Conservation (phyloP, 352 stramenopile species). For the Globisporangium camurandrum region DNA sequence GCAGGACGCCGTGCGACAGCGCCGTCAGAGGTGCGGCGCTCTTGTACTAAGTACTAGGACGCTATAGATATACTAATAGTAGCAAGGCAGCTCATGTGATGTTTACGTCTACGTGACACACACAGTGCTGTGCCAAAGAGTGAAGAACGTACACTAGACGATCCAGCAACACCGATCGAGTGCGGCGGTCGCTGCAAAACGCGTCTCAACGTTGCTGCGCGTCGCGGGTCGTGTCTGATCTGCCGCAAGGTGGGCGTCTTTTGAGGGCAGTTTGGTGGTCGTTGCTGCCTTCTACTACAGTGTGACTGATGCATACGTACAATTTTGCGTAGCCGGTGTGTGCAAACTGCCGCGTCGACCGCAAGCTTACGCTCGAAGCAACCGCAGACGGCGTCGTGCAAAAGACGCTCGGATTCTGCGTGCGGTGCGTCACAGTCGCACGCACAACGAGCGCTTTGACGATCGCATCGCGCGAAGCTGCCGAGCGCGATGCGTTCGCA, state of each 20-base stretch:
- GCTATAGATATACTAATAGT: too few species aligned
- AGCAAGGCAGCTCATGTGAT: too few species aligned
- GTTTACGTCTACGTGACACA: too few species aligned
- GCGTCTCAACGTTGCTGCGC: conserved; percentile 19
- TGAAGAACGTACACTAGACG: too few species aligned
- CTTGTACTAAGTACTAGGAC: too few species aligned
- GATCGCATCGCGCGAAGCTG: conserved; percentile 21
- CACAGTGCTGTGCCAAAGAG: too few species aligned
- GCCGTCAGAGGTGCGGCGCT: conserved; percentile 12
- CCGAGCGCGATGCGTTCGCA: neutral
- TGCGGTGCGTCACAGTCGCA: conserved; percentile 27
- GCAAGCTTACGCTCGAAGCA: conserved; percentile 30
- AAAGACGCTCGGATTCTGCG: conserved; percentile 25
- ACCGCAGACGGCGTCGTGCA: conserved; percentile 17
- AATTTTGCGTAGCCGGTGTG: conserved; percentile 21
- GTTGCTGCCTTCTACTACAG: neutral
- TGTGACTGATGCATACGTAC: neutral
- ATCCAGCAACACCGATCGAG: too few species aligned
- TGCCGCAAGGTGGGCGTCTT: conserved; percentile 22
- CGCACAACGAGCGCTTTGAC: conserved; percentile 21
- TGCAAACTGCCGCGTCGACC: conserved; percentile 24
- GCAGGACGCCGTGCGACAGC: conserved; percentile 24
- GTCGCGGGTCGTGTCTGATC: conserved; percentile 26
- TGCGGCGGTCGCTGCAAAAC: conserved; percentile 28
- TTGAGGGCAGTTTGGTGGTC: neutral